A percentile compares a stretch with the other conserved stretches of the same genome.
Conservation (phyloP, 768 basidiomycete genomes). For the Suillus weaverae region DNA sequence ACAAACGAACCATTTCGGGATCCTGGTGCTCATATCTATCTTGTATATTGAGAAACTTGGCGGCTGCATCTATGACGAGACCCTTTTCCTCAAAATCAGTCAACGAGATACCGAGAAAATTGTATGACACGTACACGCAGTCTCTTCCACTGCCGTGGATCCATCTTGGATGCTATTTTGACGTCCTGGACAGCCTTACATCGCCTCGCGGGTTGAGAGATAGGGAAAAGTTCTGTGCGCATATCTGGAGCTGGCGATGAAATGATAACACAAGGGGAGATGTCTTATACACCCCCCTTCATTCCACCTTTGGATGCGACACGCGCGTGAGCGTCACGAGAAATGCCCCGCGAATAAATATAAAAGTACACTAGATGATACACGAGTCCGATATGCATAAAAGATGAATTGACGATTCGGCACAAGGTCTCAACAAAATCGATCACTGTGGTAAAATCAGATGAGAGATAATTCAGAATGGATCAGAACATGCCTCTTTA, state of each 20-base stretch:
- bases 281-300: not conserved
- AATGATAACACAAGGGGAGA: not conserved
- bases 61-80: not conserved
- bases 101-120: not conserved
- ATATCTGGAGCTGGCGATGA: not conserved
- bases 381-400: slow-evolving; percentile 9
- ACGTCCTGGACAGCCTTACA: not conserved
- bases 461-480: slow-evolving; percentile 1
- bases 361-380: slow-evolving; percentile 2
- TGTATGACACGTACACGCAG: not conserved
- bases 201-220: not conserved
- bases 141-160: not conserved
- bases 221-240: not conserved
- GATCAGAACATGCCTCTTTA: slow-evolving; percentile 64
- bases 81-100: not conserved
- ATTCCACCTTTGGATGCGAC: not conserved
- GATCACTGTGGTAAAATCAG: slow-evolving; percentile 35
- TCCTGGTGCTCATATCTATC: not conserved
- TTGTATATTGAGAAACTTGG: not conserved
- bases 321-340: not conserved
- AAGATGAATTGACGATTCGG: slow-evolving; percentile 6
- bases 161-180: not conserved
- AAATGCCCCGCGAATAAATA: not conserved
- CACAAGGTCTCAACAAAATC: slow-evolving; percentile 40
- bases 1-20: slow-evolving; percentile 1